Evolutionary conservation across 805 yeast species (phyloP).

Genomic region (Spencermartinsiella europaea): DNA sequence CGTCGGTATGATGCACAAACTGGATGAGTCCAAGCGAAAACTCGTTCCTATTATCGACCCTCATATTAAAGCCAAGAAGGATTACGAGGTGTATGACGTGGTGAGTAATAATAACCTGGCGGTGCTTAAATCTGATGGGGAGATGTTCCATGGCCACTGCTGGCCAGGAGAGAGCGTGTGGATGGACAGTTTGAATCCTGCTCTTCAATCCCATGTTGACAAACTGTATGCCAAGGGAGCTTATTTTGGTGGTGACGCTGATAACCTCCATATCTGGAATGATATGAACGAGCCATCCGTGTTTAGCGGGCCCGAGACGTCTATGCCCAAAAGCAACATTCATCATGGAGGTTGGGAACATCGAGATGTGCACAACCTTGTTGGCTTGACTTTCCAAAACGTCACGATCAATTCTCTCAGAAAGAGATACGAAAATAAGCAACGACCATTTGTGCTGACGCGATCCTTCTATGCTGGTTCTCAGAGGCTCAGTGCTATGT

Average conservation of each 20-base stretch:
- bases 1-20: slow-evolving; percentile 53
- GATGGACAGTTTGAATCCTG: slow-evolving; percentile 79
- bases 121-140: slow-evolving; percentile 43
- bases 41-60: slow-evolving; percentile 88
- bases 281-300: slow-evolving; percentile 98
- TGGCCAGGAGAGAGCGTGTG: slow-evolving; percentile 98
- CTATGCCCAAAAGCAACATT: slow-evolving; percentile 74
- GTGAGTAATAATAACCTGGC: slow-evolving; percentile 42
- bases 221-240: slow-evolving; percentile 32
- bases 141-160: slow-evolving; percentile 75
- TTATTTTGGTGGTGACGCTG: slow-evolving; percentile 42
- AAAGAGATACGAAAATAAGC: slow-evolving; percentile 41
- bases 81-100: slow-evolving; percentile 57
- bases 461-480: slow-evolving; percentile 88
- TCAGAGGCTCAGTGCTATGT: slow-evolving; percentile 85
- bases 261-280: slow-evolving; percentile 85
- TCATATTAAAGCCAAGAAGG: slow-evolving; percentile 59
- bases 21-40: slow-evolving; percentile 71
- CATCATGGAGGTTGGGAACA: slow-evolving; percentile 85
- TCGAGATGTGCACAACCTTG: slow-evolving; percentile 82
- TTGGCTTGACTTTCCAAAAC: slow-evolving; percentile 75
- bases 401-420: slow-evolving; percentile 66
- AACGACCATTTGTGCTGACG: slow-evolving; percentile 82
- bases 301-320: slow-evolving; percentile 90
- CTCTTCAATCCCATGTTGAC: slow-evolving; percentile 32